Percentiles rank a stretch among this genome's conserved stretches.
These are phyloP conservation scores for Globisporangium megalacanthum DNA, from an alignment of 352 stramenopile genomes.

Conservation along the genomic window DNA sequence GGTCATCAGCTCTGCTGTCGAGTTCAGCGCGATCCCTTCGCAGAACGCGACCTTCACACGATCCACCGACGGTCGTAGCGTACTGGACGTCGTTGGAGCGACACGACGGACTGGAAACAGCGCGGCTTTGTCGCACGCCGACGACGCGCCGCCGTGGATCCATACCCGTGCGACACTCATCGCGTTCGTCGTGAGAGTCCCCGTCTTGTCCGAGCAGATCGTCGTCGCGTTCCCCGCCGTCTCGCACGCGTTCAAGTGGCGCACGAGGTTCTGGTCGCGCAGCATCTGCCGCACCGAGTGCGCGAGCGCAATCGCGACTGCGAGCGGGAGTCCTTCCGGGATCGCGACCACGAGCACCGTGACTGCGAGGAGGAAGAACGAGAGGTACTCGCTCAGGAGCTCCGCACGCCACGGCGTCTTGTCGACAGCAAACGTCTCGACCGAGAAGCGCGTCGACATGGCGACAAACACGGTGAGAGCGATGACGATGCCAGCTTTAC, in stretches of 20 bases:
- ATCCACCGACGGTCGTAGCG: slow-evolving; percentile 41
- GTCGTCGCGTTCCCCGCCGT: slow-evolving; percentile 94
- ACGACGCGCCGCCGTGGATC: slow-evolving; percentile 33
- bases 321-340: slow-evolving; percentile 95
- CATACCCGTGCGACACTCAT: slow-evolving; percentile 95
- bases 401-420: slow-evolving; percentile 27
- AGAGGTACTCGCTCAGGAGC: slow-evolving; percentile 55
- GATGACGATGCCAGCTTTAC: slow-evolving; percentile 51
- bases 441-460: slow-evolving; percentile 43
- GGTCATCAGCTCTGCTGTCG: slow-evolving; percentile 53
- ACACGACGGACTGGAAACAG: no score
- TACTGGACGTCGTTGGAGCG: no score
- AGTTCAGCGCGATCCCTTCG: slow-evolving; percentile 68
- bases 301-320: slow-evolving; percentile 95
- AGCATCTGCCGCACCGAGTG: slow-evolving; percentile 95
- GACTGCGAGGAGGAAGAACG: slow-evolving; percentile 85
- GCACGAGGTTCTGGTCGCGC: slow-evolving; percentile 85
- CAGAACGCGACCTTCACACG: slow-evolving; percentile 61
- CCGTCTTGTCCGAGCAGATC: slow-evolving; percentile 98
- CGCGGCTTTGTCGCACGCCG: no score
- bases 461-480: slow-evolving; percentile 60
- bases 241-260: slow-evolving; percentile 84
- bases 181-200: slow-evolving; percentile 95
- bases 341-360: slow-evolving; percentile 96
- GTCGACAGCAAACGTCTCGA: slow-evolving; percentile 52